These are phyloP conservation scores for Mitragyna speciosa DNA, from an alignment of 257 asterid species.

Conservation along the genomic window DNA sequence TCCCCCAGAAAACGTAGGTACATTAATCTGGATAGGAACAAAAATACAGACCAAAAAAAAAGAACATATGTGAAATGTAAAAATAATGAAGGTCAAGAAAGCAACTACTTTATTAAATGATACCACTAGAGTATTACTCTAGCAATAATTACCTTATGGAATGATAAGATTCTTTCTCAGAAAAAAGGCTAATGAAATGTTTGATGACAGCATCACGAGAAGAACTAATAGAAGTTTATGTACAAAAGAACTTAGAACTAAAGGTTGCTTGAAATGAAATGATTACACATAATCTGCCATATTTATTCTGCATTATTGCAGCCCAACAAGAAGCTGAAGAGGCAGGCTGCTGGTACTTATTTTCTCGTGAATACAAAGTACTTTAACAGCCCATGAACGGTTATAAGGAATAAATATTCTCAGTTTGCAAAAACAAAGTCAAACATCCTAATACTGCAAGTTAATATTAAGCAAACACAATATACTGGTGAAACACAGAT, in stretches of 20 bases:
- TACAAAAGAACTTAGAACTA: neutral
- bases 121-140: neutral
- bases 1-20: constrained; percentile 87
- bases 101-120: constrained; percentile 12
- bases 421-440: neutral
- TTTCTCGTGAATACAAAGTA: no score
- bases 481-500: neutral
- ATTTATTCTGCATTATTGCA: neutral
- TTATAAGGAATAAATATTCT: neutral
- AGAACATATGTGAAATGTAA: neutral
- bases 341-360: neutral
- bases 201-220: neutral
- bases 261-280: neutral
- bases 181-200: neutral
- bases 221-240: neutral
- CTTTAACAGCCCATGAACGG: neutral
- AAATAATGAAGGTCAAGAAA: neutral
- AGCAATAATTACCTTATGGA: neutral
- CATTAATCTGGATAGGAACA: constrained; percentile 54
- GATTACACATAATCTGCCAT: neutral
- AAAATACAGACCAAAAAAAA: neutral
- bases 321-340: neutral
- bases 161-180: neutral
- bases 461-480: neutral
- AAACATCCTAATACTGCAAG: neutral